phyloP scores from a whole-genome alignment of 2,329 filamentous ascomycete genomes.

The Akanthomyces dipterigenus region DNA sequence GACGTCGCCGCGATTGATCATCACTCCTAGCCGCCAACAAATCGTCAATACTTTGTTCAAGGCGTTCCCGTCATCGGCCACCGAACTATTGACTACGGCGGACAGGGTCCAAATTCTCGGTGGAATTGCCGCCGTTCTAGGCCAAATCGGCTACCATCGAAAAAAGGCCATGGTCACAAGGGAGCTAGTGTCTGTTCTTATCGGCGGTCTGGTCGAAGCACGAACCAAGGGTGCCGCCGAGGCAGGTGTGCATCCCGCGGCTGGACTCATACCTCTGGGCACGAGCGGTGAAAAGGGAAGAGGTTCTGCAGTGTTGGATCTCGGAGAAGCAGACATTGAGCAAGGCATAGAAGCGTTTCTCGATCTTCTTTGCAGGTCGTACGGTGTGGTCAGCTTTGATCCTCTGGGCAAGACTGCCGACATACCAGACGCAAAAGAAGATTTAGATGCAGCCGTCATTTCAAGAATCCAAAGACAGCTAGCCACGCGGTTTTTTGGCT shows the following conservation, averaged over 20 bases:
- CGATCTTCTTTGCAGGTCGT: slow-evolving; percentile 53
- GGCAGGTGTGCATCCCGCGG: slow-evolving; percentile 89
- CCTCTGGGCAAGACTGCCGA: slow-evolving; percentile 21
- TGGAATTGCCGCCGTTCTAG: slow-evolving; percentile 81
- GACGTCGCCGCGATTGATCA: slow-evolving; percentile 48
- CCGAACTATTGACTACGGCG: slow-evolving; percentile 62
- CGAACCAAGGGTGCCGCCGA: slow-evolving; percentile 92
- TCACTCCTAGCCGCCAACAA: slow-evolving; percentile 52
- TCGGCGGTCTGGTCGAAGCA: slow-evolving; percentile 81
- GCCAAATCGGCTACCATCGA: slow-evolving; percentile 69
- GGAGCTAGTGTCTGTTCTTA: slow-evolving; percentile 75
- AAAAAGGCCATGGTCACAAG: slow-evolving; percentile 89
- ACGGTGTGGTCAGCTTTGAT: slow-evolving; percentile 54
- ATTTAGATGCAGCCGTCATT: slow-evolving; percentile 47
- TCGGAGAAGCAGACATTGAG: slow-evolving; percentile 59
- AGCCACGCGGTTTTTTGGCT: slow-evolving; percentile 62
- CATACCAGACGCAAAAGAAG: slow-evolving; percentile 24
- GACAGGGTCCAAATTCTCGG: slow-evolving; percentile 76
- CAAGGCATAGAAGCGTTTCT: slow-evolving; percentile 59
- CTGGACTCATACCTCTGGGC: slow-evolving; percentile 70
- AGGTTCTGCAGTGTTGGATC: slow-evolving; percentile 50
- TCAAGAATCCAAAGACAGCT: slow-evolving; percentile 55
- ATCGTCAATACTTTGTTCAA: slow-evolving; percentile 61
- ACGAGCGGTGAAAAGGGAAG: slow-evolving; percentile 42
- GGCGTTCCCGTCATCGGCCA: slow-evolving; percentile 61